phyloP scores from a whole-genome alignment of 306 rosid species.

The Vigna hirtella region DNA sequence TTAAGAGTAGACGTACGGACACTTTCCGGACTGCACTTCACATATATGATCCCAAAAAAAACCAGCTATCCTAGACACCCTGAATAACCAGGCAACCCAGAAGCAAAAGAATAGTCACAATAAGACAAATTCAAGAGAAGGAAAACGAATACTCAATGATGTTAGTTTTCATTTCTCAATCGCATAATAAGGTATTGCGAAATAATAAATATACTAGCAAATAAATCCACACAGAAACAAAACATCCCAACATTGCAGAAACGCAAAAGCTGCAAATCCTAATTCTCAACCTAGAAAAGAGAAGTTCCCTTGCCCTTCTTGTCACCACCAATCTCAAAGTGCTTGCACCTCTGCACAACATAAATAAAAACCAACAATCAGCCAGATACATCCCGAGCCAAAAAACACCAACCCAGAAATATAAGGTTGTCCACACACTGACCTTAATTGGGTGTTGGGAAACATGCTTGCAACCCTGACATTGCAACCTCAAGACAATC shows the following conservation, averaged over 20 bases:
- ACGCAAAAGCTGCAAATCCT: conserved; percentile 27
- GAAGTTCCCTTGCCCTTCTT: conserved; percentile 73
- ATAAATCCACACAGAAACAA: conserved; percentile 45
- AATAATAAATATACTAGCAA: conserved; percentile 34
- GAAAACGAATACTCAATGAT: conserved; percentile 17
- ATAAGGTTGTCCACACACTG: background rate
- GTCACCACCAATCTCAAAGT: conserved; percentile 69
- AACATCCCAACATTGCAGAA: conserved; percentile 25
- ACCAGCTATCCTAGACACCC: background rate
- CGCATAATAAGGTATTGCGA: conserved; percentile 14
- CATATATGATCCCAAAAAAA: background rate
- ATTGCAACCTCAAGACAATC: conserved; percentile 65
- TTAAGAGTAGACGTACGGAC: no score
- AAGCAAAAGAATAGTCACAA: background rate
- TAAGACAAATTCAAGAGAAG: background rate
- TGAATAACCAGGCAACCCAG: background rate
- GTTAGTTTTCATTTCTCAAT: conserved; percentile 26
- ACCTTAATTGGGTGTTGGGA: conserved; percentile 65
- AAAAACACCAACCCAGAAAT: background rate
- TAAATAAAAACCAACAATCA: background rate
- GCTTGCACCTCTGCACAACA: conserved; percentile 68
- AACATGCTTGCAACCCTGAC: conserved; percentile 67
- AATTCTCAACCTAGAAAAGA: conserved; percentile 48
- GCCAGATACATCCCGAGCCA: background rate
- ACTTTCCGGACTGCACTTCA: no score